phyloP scores from a whole-genome alignment of 2,329 filamentous ascomycete genomes.

The Aureobasidium sp. region DNA sequence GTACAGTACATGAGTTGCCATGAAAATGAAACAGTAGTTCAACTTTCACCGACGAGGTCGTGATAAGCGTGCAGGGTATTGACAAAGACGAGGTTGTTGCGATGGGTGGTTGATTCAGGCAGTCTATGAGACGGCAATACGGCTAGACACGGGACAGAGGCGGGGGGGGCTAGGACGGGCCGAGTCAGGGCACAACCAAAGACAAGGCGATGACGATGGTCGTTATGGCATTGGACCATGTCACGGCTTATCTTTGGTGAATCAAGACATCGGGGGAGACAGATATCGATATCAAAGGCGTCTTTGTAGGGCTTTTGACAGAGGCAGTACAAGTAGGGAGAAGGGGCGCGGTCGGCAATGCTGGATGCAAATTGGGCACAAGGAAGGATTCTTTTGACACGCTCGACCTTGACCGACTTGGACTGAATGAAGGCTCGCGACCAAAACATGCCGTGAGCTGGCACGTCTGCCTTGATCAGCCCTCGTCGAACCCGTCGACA shows the following conservation, averaged over 20 bases:
- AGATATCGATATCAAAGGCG: neutral
- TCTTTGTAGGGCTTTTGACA: neutral
- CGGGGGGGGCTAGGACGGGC: neutral
- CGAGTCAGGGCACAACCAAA: neutral
- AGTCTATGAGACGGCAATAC: neutral
- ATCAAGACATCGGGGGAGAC: neutral
- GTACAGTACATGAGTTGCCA: neutral
- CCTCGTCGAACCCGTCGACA: neutral
- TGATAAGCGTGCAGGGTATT: neutral
- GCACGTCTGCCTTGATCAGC: neutral
- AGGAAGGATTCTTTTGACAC: neutral
- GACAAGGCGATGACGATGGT: neutral
- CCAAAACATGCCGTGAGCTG: slow-evolving; percentile 7
- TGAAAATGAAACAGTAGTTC: slow-evolving; percentile 3
- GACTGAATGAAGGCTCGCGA: neutral
- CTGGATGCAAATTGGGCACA: neutral
- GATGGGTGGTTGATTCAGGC: neutral
- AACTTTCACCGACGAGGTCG: neutral
- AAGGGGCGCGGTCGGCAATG: neutral
- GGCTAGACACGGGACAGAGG: neutral
- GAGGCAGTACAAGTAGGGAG: neutral
- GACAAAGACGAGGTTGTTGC: neutral
- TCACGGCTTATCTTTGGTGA: slow-evolving; percentile 2
- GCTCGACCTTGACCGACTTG: neutral
- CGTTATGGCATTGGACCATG: neutral